phyloP scores from a whole-genome alignment of 768 basidiomycete genomes.

The Collybiopsis confluens region DNA sequence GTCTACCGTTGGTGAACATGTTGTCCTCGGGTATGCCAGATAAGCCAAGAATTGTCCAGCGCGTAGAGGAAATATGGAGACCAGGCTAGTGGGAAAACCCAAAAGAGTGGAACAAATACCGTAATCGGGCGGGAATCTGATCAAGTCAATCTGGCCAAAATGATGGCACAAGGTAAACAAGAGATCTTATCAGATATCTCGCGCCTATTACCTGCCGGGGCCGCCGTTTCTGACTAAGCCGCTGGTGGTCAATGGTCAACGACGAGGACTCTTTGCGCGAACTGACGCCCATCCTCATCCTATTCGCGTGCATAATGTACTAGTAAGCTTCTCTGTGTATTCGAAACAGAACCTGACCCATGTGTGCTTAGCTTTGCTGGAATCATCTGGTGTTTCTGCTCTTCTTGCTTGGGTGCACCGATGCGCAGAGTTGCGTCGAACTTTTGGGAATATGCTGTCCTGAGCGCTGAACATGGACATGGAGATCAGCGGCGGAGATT shows the following conservation, averaged over 20 bases:
- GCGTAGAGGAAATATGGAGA: slow-evolving; percentile 6
- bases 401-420: slow-evolving; percentile 59
- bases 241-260: not conserved
- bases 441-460: slow-evolving; percentile 42
- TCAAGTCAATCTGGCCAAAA: slow-evolving; percentile 30
- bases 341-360: not conserved
- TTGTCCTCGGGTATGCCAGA: slow-evolving; percentile 22
- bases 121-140: slow-evolving; percentile 23
- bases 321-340: slow-evolving; percentile 22
- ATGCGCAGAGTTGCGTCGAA: slow-evolving; percentile 39
- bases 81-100: slow-evolving; percentile 29
- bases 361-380: slow-evolving; percentile 35
- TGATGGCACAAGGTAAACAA: not conserved
- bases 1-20: slow-evolving; percentile 29
- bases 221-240: not conserved
- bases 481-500: slow-evolving; percentile 27
- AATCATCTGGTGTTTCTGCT: slow-evolving; percentile 62
- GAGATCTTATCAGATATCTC: slow-evolving; percentile 2
- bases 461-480: slow-evolving; percentile 34
- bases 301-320: slow-evolving; percentile 50
- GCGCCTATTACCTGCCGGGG: not conserved
- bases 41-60: slow-evolving; percentile 19
- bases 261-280: slow-evolving; percentile 20
- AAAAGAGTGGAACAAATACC: slow-evolving; percentile 31
- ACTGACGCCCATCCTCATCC: slow-evolving; percentile 37